Base-by-base conservation (phyloP, 1,139 yeast species). In the Pichia kudriavzevii region DNA sequence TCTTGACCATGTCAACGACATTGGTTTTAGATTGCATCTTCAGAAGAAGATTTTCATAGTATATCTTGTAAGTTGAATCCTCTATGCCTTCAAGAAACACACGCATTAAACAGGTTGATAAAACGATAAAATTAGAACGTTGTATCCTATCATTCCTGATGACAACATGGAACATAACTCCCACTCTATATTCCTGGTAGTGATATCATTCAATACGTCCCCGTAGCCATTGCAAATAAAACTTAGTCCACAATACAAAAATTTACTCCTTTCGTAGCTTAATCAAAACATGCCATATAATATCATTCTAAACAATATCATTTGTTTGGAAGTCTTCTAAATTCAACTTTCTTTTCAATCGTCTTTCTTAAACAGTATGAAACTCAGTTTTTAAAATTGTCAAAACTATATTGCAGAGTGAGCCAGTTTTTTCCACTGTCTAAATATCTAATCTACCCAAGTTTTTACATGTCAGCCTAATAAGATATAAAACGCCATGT, bases 41-140 rank as follows among this genome's bases (percentile, higher is more conserved):
- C 12, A 82, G 73, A 61, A 87, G 72, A 53, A 75, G 79, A 45
- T 66, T 67, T 65, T 91, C 98, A 60, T 91, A 91, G 59, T 84
- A 96, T 36, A 78, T 69, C 48, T 74, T 69, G 13, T 94, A 69
- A 2, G 98, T 91, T 11, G 94, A 75, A 55, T 91, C 97, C 54
- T 88, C 88, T 57, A 91, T 75, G 59, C 91, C 97, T 62, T 88
- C 96, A 54, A 91, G 69, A 60, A 88, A 95, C 21, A 96, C 87
- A 60, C 95, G 79, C 40, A 94, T 79, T 57, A 91, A 72, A 60
- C 91, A 88, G 53, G 85, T 94, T 61, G 96, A 75, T 56, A 91
- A 72, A 50, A 82, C 80, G 30, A 81, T 79, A 65, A 88, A 91
- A 63, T 91, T 98, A 59, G 95, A 83, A 60, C 88, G 96, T 40